These are phyloP conservation scores for Botryotinia calthae DNA, from an alignment of 2,329 filamentous ascomycete species.

Conservation along the genomic window DNA sequence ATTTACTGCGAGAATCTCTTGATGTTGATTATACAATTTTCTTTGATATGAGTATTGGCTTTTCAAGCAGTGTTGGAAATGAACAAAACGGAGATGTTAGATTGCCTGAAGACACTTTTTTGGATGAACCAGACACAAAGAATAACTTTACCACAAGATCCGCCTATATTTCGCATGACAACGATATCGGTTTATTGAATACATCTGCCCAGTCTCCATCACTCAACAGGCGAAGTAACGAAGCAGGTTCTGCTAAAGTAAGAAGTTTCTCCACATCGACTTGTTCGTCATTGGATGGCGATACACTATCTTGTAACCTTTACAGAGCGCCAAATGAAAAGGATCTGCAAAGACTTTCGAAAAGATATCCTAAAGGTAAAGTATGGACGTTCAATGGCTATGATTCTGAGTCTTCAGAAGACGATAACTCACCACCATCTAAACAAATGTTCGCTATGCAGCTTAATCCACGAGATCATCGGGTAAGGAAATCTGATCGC, in stretches of 20 bases:
- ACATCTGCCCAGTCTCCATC: background rate
- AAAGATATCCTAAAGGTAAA: slow-evolving; percentile 12
- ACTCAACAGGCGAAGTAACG: slow-evolving; percentile 7
- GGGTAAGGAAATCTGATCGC: background rate
- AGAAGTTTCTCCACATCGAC: slow-evolving; percentile 10
- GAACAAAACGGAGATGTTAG: background rate
- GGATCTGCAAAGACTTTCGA: slow-evolving; percentile 9
- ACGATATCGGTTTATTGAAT: background rate
- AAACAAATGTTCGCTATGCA: background rate
- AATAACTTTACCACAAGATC: background rate
- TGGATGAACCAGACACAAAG: background rate
- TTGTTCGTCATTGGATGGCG: background rate
- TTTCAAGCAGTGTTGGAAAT: background rate
- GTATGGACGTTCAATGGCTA: slow-evolving; percentile 17
- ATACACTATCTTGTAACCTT: background rate
- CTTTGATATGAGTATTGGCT: slow-evolving; percentile 21
- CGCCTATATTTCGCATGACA: background rate
- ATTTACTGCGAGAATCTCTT: slow-evolving; percentile 25
- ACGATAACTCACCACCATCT: background rate
- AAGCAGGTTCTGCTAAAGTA: slow-evolving; percentile 10
- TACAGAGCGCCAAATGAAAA: slow-evolving; percentile 9
- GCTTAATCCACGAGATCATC: background rate
- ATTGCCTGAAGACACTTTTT: background rate
- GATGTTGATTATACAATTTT: slow-evolving; percentile 27
- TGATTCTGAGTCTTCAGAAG: slow-evolving; percentile 13